These are phyloP conservation scores for Penicillium subrubescens DNA, from an alignment of 495 filamentous ascomycete species.

Conservation along the genomic window DNA sequence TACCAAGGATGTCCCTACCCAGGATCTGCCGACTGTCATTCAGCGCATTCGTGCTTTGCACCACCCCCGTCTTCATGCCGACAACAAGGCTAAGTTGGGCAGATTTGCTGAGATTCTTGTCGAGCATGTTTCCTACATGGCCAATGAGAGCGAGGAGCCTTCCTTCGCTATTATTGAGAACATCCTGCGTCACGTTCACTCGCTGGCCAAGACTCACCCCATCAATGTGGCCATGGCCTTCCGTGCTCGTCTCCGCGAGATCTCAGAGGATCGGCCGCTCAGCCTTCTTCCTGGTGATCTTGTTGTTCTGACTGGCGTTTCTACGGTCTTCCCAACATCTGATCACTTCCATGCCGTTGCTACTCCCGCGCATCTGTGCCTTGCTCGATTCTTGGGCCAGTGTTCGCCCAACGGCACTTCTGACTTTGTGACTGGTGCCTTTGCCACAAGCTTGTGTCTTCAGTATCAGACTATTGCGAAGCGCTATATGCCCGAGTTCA, in stretches of 20 bases:
- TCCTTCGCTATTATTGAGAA: constrained; percentile 66
- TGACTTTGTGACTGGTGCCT: constrained; percentile 75
- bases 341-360: constrained; percentile 95
- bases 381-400: constrained; percentile 81
- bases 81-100: constrained; percentile 81
- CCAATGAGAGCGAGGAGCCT: constrained; percentile 49
- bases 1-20: constrained; percentile 55
- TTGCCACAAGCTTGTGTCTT: constrained; percentile 71
- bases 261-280: constrained; percentile 61
- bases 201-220: constrained; percentile 79
- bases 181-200: constrained; percentile 79
- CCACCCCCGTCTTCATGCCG: constrained; percentile 79
- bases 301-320: constrained; percentile 76
- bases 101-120: constrained; percentile 76
- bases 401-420: constrained; percentile 62
- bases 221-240: constrained; percentile 76
- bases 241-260: constrained; percentile 66
- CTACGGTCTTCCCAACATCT: constrained; percentile 86
- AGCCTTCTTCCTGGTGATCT: constrained; percentile 73
- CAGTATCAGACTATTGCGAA: constrained; percentile 81
- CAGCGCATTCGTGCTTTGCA: constrained; percentile 86
- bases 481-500: constrained; percentile 83
- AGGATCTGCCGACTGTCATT: constrained; percentile 75
- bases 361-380: constrained; percentile 80
- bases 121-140: constrained; percentile 73